Percentiles rank a stretch among this genome's conserved stretches.
Evolutionary conservation across 2,329 filamentous ascomycete genomes (phyloP).

Genomic region (Neurospora sp.): DNA sequence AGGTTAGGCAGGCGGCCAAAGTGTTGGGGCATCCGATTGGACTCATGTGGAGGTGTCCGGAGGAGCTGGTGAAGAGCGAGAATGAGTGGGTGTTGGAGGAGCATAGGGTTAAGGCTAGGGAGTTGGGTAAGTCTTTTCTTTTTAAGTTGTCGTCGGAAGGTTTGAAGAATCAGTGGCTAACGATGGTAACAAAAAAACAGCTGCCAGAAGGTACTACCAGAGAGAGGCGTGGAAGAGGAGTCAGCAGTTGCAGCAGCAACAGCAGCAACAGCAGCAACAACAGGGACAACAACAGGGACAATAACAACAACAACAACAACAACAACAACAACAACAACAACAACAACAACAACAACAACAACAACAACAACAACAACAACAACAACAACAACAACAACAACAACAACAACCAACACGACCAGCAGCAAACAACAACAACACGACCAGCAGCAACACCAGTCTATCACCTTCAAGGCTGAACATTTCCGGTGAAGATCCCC

Average conservation of each 20-base stretch:
- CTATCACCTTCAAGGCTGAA: too few relatives aligned
- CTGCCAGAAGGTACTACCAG: constrained; percentile 8
- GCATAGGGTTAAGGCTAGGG: constrained; percentile 7
- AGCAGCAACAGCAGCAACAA: neutral
- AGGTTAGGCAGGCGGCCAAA: neutral
- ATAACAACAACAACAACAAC: neutral
- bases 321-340: neutral
- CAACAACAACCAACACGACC: neutral
- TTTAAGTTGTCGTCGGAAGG: neutral
- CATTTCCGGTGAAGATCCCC: neutral
- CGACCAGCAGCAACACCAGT: neutral
- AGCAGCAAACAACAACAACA: neutral
- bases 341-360: neutral
- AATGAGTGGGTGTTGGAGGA: constrained; percentile 13
- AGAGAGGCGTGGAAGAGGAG: constrained; percentile 6
- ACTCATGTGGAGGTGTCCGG: constrained; percentile 10
- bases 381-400: neutral
- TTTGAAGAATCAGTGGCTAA: neutral
- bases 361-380: neutral
- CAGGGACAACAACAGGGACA: neutral
- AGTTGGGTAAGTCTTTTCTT: constrained; percentile 5
- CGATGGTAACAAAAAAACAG: neutral
- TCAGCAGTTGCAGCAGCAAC: neutral
- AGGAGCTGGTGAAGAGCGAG: constrained; percentile 11
- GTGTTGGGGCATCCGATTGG: neutral